Conservation (phyloP, 257 asterid genomes). For the Solanum neorickii region DNA sequence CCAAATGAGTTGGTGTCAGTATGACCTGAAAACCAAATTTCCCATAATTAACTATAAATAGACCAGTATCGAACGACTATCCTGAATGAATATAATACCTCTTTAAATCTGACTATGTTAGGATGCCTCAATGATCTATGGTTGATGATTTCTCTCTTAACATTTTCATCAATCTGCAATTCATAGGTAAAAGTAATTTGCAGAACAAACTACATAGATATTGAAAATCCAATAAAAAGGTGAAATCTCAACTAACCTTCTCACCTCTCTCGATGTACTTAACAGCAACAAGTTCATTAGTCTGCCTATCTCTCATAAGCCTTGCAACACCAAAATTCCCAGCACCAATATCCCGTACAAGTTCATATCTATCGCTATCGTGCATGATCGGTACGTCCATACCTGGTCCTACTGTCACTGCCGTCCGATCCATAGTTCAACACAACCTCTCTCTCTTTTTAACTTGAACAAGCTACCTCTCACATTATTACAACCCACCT, state of each 20-base stretch:
- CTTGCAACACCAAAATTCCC: constrained; percentile 98
- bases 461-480: neutral
- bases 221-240: neutral
- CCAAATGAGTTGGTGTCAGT: constrained; percentile 90
- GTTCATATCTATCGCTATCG: constrained; percentile 82
- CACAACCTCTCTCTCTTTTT: neutral
- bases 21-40: constrained; percentile 39
- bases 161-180: constrained; percentile 83
- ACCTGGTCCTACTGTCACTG: constrained; percentile 44
- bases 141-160: constrained; percentile 83
- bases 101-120: constrained; percentile 78
- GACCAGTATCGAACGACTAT: neutral
- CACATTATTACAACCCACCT: neutral
- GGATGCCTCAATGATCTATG: constrained; percentile 94
- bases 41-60: neutral
- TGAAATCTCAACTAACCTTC: constrained; percentile 37
- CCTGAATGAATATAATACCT: constrained; percentile 32
- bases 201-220: neutral
- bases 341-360: constrained; percentile 86
- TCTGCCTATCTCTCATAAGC: constrained; percentile 82
- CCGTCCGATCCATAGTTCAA: constrained; percentile 45
- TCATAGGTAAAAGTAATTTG: neutral
- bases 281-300: constrained; percentile 86
- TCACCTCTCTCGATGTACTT: constrained; percentile 98
- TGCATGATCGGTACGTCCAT: constrained; percentile 97